phyloP scores from a whole-genome alignment of 2,329 filamentous ascomycete genomes.

The Fusarium hainanense region DNA sequence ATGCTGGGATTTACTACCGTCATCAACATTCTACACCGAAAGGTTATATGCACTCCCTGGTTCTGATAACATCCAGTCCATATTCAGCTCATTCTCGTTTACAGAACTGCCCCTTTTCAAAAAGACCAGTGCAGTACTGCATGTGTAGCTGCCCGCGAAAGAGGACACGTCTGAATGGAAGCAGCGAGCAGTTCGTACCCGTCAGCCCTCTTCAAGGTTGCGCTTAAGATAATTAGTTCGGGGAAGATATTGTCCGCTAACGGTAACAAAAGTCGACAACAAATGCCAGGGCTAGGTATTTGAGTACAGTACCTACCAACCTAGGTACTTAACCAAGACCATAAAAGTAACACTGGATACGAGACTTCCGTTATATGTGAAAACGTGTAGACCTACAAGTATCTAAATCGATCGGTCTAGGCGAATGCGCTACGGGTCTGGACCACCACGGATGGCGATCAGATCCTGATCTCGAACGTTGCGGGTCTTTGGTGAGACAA shows the following conservation, averaged over 20 bases:
- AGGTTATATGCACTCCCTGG: neutral
- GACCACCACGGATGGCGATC: conserved; percentile 18
- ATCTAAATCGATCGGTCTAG: conserved; percentile 38
- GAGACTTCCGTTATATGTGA: neutral
- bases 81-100: neutral
- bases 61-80: neutral
- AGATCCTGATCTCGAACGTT: conserved; percentile 34
- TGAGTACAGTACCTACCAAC: no score
- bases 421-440: conserved; percentile 35
- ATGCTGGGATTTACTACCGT: neutral
- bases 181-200: neutral
- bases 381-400: neutral
- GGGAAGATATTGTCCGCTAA: conserved; percentile 3
- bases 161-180: neutral
- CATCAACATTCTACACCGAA: neutral
- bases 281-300: neutral
- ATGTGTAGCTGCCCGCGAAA: neutral
- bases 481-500: conserved; percentile 7
- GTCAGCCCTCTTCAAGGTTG: neutral
- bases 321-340: neutral
- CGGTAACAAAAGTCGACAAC: conserved; percentile 20
- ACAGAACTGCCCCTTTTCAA: neutral
- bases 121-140: neutral
- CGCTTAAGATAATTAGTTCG: neutral
- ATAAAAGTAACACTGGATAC: neutral